Evolutionary conservation across 225 moss, liverwort and hornwort genomes (phyloP), one percentile per base, ranked within the genome.

Genomic region (Takakia lepidozioides): DNA sequence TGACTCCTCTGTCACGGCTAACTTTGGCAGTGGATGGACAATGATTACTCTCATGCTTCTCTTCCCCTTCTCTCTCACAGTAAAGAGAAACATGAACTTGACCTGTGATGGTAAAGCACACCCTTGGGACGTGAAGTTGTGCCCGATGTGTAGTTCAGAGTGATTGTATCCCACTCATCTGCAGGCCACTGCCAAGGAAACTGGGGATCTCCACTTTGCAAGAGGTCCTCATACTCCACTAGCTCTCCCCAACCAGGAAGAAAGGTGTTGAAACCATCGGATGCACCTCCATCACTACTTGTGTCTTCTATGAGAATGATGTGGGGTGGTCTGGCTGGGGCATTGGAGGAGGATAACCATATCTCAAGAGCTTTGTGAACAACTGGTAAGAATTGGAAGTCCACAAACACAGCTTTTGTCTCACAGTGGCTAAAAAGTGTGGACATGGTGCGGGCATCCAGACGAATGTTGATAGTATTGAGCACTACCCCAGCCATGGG

Each of bases 131-230:
- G 62, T 26, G 83, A 60, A 10, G 86, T 91, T 21, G 86, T 91
- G 39, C 90, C 86, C 10, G 90, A 86, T 11, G 90, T 91, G 54
- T 91, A 91, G 43, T 83, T 86, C n/a, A 91, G 52, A 19, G 78
- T 41, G 38, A 86, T 91, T 8, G 83, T 69, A 44, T 86, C 78
- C 90, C 86, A 91, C n/a, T 91, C 90, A 55, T 91, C 90, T 11
- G 40, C 29, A 40, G 83, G 86, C 77, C 72, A 70, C 19, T 69
- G 73, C 25, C 75, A 70, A 8, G 52, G 69, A 44, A 83, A 84
- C 1, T 10, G 30, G 7, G 84, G 56, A 51, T 91, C 61, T 32
- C 90, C 90, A 35, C 28, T 38, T 23, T 57, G 63, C 16, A 91
- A 56, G 22, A 86, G 54, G 29, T 73, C 70, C 61, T 86, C 90